Percentiles rank a stretch among this genome's conserved stretches.
phyloP scores from a whole-genome alignment of 306 rosid species.

The Phaseolus lunatus region DNA sequence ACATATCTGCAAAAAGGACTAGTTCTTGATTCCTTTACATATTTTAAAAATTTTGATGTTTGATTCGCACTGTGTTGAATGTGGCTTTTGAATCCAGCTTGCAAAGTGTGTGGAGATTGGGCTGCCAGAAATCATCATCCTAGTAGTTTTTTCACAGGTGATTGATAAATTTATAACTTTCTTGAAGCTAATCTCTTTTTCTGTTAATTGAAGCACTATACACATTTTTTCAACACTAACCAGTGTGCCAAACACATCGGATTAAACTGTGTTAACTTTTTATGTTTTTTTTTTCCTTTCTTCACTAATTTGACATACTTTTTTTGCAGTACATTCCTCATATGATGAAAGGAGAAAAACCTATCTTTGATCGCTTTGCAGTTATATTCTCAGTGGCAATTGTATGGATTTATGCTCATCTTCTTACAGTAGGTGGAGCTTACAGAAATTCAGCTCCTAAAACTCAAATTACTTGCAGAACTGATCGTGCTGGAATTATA shows the following conservation, averaged over 20 bases:
- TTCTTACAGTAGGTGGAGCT: slow-evolving; percentile 54
- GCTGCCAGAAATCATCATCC: slow-evolving; percentile 82
- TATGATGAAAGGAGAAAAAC: slow-evolving; percentile 51
- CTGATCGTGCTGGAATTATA: slow-evolving; percentile 51
- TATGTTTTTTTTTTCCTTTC: background rate
- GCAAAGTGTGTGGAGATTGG: slow-evolving; percentile 87
- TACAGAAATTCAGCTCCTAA: slow-evolving; percentile 49
- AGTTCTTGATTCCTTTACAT: slow-evolving; percentile 3
- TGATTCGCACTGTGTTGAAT: slow-evolving; percentile 7
- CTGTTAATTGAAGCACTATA: background rate
- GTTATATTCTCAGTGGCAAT: slow-evolving; percentile 48
- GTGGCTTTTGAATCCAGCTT: slow-evolving; percentile 38
- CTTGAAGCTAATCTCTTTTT: background rate
- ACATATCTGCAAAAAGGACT: slow-evolving; percentile 35
- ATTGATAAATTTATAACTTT: background rate
- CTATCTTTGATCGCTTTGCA: slow-evolving; percentile 48
- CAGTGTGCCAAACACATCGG: background rate
- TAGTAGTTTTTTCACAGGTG: slow-evolving; percentile 60
- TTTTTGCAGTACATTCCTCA: slow-evolving; percentile 51
- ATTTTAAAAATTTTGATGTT: slow-evolving; percentile 28
- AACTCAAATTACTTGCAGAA: slow-evolving; percentile 50
- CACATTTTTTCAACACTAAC: background rate
- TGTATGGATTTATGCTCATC: slow-evolving; percentile 54
- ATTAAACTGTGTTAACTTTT: background rate
- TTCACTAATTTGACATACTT: background rate